Evolutionary conservation across 73 alveolate genomes (phyloP).

Genomic region (Symbiodinium pilosum): DNA sequence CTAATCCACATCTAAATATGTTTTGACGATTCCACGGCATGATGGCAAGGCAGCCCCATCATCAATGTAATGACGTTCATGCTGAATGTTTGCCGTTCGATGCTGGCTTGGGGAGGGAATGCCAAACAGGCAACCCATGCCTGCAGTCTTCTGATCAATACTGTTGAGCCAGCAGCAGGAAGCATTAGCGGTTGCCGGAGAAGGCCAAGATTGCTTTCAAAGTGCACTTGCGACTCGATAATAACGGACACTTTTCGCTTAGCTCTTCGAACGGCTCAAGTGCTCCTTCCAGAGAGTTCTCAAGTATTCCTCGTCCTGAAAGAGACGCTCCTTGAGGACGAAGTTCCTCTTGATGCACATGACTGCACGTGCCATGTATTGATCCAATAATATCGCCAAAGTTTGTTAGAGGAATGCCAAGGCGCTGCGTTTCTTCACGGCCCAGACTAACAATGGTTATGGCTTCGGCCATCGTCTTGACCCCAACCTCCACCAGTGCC

Average conservation of each 20-base stretch:
- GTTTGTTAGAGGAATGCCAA: neutral
- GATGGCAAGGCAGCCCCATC: too few relatives aligned
- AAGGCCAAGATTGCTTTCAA: neutral
- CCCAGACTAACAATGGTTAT: neutral
- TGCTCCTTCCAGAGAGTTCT: conserved; percentile 4
- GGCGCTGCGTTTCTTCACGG: neutral
- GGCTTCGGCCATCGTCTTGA: conserved; percentile 16
- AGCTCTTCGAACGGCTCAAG: neutral
- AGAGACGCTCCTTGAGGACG: conserved; percentile 2
- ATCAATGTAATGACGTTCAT: too few relatives aligned
- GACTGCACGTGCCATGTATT: neutral
- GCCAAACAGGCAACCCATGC: too few relatives aligned
- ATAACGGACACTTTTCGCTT: neutral
- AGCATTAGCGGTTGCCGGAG: neutral
- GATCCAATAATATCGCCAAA: neutral
- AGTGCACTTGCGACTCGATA: too few relatives aligned
- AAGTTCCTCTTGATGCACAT: neutral
- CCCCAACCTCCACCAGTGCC: neutral
- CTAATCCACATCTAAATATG: too few relatives aligned
- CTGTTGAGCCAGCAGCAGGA: too few relatives aligned
- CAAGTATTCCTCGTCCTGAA: neutral
- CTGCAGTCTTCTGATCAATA: too few relatives aligned
- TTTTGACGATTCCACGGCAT: too few relatives aligned
- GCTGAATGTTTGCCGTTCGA: too few relatives aligned
- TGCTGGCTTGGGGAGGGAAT: too few relatives aligned